These are phyloP conservation scores for Cryphonectria nitschkei DNA, from an alignment of 2,329 filamentous ascomycete species.

Conservation along the genomic window DNA sequence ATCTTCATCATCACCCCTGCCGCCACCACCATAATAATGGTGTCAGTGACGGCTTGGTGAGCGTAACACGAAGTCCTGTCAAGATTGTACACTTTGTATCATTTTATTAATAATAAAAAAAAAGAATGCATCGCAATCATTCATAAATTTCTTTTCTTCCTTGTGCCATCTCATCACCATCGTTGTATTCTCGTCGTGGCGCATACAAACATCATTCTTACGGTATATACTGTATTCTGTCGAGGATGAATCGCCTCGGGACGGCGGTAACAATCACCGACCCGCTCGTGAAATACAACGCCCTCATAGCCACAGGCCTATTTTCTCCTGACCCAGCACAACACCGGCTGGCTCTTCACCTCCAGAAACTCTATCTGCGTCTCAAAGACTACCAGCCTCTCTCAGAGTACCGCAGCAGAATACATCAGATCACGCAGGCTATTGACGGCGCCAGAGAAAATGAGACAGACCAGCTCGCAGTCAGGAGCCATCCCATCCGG, in stretches of 20 bases:
- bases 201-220: neutral
- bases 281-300: constrained; percentile 75
- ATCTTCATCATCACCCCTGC: neutral
- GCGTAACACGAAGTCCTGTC: neutral
- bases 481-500: constrained; percentile 58
- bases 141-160: neutral
- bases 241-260: constrained; percentile 40
- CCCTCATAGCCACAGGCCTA: constrained; percentile 67
- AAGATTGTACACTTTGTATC: too few relatives aligned
- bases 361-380: constrained; percentile 75
- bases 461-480: constrained; percentile 48
- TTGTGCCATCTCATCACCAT: neutral
- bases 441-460: constrained; percentile 43
- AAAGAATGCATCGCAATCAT: neutral
- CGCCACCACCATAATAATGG: neutral
- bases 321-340: constrained; percentile 73
- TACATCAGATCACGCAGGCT: constrained; percentile 62
- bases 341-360: constrained; percentile 73
- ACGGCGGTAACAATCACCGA: constrained; percentile 67
- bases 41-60: neutral
- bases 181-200: neutral
- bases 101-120: neutral
- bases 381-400: constrained; percentile 80
- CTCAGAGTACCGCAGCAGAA: constrained; percentile 67
- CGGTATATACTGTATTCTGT: neutral